Evolutionary conservation across 2,329 filamentous ascomycete genomes (phyloP).

Genomic region (Mariannaea elegans): DNA sequence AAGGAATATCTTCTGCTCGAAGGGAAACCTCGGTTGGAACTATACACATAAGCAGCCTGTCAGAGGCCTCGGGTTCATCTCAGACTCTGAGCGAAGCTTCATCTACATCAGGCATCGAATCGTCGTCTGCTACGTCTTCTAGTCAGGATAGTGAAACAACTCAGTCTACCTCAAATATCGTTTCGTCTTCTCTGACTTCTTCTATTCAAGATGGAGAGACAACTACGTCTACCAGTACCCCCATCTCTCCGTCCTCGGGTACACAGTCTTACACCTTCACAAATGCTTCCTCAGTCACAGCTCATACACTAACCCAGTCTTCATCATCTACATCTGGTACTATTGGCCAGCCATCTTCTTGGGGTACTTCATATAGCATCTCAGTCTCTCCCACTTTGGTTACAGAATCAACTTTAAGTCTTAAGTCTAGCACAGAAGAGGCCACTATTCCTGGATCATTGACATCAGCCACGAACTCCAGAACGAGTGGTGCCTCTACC

Average conservation of each 20-base stretch:
- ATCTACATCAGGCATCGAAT: neutral
- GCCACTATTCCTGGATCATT: too few species aligned
- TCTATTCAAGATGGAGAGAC: neutral
- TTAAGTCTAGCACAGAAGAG: too few species aligned
- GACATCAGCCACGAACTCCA: neutral
- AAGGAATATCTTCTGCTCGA: neutral
- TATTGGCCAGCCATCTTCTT: slow-evolving; percentile 13
- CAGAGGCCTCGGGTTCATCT: neutral
- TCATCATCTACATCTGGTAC: slow-evolving; percentile 24
- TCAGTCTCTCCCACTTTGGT: neutral
- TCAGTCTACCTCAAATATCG: neutral
- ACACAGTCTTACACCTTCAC: slow-evolving; percentile 25
- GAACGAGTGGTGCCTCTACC: too few species aligned
- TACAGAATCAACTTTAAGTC: neutral
- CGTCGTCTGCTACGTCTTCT: neutral
- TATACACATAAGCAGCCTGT: neutral
- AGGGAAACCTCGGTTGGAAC: neutral
- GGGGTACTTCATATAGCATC: slow-evolving; percentile 3
- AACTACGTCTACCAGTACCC: slow-evolving; percentile 14
- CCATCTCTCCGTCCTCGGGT: slow-evolving; percentile 18
- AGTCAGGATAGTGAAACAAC: neutral
- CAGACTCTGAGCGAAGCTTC: neutral
- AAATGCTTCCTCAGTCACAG: slow-evolving; percentile 27
- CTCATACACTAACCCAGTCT: slow-evolving; percentile 10
- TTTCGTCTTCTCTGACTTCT: neutral